These are phyloP conservation scores for Zychaea mexicana DNA, from an alignment of 371 early-diverging fungal species.

Conservation along the genomic window DNA sequence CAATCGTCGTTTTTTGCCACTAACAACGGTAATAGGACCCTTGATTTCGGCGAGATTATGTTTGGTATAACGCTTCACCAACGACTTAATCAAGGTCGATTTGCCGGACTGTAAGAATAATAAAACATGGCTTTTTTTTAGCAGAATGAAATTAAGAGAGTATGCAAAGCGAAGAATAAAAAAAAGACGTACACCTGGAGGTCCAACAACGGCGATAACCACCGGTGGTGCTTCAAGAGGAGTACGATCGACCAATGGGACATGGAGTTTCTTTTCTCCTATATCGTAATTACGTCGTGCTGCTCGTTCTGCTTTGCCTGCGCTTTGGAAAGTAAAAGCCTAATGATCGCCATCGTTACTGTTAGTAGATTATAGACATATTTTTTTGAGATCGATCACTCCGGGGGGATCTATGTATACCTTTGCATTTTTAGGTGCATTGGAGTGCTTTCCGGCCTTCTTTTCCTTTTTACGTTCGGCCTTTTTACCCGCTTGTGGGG, in stretches of 20 bases:
- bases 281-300: conserved; percentile 86
- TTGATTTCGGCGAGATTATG: conserved; percentile 89
- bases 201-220: conserved; percentile 95
- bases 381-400: not conserved
- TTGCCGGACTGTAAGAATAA: conserved; percentile 91
- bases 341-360: conserved; percentile 17
- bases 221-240: conserved; percentile 91
- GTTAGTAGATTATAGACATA: not conserved
- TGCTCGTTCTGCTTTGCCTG: conserved; percentile 74
- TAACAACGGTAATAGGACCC: conserved; percentile 96
- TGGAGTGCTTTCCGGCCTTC: conserved; percentile 28
- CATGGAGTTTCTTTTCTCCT: conserved; percentile 92
- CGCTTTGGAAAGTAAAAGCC: conserved; percentile 87
- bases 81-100: conserved; percentile 91
- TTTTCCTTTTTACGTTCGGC: conserved; percentile 79
- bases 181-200: conserved; percentile 75
- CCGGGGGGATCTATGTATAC: conserved; percentile 73
- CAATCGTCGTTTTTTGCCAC: conserved; percentile 91
- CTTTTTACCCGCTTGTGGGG: conserved; percentile 84
- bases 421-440: conserved; percentile 69
- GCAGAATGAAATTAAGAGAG: too few relatives aligned
- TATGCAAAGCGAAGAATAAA: not conserved
- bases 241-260: conserved; percentile 94
- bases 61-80: conserved; percentile 95
- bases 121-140: too few relatives aligned